Evolutionary conservation across 116 monocot genomes (phyloP), one percentile per base, ranked within the genome.

Genomic region (Iris pallida): DNA sequence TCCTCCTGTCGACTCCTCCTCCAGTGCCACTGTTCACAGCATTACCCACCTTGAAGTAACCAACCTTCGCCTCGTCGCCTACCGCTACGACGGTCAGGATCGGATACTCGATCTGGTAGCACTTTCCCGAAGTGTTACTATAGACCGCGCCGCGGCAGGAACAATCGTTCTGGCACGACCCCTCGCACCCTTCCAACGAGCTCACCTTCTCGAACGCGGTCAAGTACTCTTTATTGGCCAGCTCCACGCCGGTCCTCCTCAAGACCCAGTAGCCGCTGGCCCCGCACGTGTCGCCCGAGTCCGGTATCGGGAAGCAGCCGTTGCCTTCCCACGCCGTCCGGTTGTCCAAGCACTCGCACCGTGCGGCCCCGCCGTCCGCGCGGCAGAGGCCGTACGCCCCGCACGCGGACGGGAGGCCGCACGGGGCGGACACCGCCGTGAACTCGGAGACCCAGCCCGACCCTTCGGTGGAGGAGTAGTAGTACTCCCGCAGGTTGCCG

Each of bases 111-210:
- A 95, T 75, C 20, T 47, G 57, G 70, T 90, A 95, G 57, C 94
- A 95, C 20, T 52, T 73, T 0, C 86, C 78, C 4, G 81, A 68
- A 2, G 56, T 71, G 75, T 88, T 88, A 79, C 75, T 83, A 70
- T 83, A 95, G 64, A 95, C 57, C 13, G 88, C 85, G 14, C 92
- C 96, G 92, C 96, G 89, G 69, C 96, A 96, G 53, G 74, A 81
- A 71, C 96, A 96, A 64, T 87, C 92, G 18, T 19, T 68, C 61
- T 72, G 58, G 74, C 92, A 96, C 14, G 71, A 56, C 16, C 20
- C 42, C 78, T 96, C 91, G 66, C 96, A 96, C 41, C 86, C 85
- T 61, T 79, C 82, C 71, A 73, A 62, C 5, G 86, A 73, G 4
- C 5, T 55, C 66, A 73, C 52, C 68, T 82, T 77, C 15, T 43